Conservation (phyloP, 768 basidiomycete species). For the Lentinula sp. region DNA sequence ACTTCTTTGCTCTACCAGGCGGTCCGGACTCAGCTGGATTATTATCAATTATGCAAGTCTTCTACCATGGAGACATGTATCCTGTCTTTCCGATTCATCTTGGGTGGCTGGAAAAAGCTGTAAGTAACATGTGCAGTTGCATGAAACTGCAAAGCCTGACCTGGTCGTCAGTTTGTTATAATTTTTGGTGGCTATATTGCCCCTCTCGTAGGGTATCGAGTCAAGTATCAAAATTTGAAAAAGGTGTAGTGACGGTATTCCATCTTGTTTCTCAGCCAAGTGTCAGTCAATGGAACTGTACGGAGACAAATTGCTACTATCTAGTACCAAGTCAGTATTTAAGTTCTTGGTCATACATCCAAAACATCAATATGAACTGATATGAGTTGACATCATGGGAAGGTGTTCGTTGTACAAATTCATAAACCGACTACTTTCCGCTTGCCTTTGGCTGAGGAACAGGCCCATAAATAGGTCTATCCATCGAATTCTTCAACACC, state of each 20-base stretch:
- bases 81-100: background rate
- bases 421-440: too few species aligned
- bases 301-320: too few species aligned
- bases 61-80: background rate
- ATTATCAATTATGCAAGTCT: conserved; percentile 5
- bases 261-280: too few species aligned
- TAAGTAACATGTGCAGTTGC: background rate
- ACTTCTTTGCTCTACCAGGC: background rate
- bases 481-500: background rate
- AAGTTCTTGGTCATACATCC: too few species aligned
- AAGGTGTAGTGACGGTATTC: background rate
- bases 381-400: too few species aligned
- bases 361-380: too few species aligned
- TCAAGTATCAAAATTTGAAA: background rate
- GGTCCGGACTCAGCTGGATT: background rate
- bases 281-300: too few species aligned
- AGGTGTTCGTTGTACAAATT: too few species aligned
- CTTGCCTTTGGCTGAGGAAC: background rate
- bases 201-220: background rate
- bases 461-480: background rate
- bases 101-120: conserved; percentile 3
- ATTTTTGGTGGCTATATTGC: background rate
- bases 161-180: background rate
- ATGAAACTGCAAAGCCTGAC: too few species aligned
- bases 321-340: too few species aligned